Conservation (phyloP, 768 basidiomycete species). For the Russula sp. region DNA sequence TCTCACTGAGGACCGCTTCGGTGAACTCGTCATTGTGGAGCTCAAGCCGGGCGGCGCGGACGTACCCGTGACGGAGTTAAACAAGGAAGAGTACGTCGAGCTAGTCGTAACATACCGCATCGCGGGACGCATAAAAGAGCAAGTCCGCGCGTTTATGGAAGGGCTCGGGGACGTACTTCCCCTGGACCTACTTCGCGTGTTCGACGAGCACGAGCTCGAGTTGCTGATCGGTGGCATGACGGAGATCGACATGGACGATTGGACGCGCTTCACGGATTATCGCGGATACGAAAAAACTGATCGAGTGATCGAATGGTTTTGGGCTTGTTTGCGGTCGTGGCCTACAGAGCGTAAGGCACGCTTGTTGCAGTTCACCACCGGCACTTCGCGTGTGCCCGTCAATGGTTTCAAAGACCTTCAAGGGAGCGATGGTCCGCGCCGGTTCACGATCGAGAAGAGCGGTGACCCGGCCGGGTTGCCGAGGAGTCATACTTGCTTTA, state of each 20-base stretch:
- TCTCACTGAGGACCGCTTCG: constrained; percentile 70
- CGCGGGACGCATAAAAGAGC: constrained; percentile 73
- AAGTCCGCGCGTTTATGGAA: constrained; percentile 82
- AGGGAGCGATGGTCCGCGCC: constrained; percentile 86
- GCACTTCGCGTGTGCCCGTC: constrained; percentile 80
- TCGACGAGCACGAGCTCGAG: constrained; percentile 88
- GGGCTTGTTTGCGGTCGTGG: constrained; percentile 90
- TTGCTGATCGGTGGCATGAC: constrained; percentile 84
- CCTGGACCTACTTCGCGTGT: constrained; percentile 78
- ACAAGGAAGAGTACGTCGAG: constrained; percentile 77
- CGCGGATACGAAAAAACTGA: constrained; percentile 83
- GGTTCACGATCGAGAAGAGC: constrained; percentile 94
- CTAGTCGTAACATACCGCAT: constrained; percentile 81
- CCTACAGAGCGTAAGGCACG: constrained; percentile 85
- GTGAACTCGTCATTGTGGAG: constrained; percentile 65
- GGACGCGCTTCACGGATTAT: constrained; percentile 94
- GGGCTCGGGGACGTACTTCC: constrained; percentile 85
- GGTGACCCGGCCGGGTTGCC: constrained; percentile 87
- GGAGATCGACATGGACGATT: constrained; percentile 64
- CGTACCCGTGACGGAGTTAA: constrained; percentile 64
- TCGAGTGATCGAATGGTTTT: constrained; percentile 93
- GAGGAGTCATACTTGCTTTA: constrained; percentile 93
- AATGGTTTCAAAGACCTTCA: constrained; percentile 95
- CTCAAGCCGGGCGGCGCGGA: constrained; percentile 61
- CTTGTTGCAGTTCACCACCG: constrained; percentile 84